phyloP scores from a whole-genome alignment of 805 yeast species.

The Metschnikowia sp. region DNA sequence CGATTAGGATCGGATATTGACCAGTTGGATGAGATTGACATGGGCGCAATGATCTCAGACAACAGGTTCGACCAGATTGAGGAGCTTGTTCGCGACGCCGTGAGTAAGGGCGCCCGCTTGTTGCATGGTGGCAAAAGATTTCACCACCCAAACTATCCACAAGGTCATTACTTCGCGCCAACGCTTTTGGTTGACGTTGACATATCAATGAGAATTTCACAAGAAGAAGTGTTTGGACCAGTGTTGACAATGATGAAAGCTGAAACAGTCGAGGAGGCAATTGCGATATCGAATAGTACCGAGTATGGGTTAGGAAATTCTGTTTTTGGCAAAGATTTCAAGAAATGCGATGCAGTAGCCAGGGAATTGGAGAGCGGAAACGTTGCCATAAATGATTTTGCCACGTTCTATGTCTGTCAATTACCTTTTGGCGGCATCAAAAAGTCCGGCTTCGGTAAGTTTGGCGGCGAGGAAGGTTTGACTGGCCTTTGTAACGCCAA shows the following conservation, averaged over 20 bases:
- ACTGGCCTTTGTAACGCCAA: conserved; percentile 86
- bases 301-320: conserved; percentile 91
- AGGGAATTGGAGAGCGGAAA: conserved; percentile 74
- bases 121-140: conserved; percentile 78
- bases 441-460: conserved; percentile 95
- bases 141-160: conserved; percentile 89
- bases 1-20: conserved; percentile 91
- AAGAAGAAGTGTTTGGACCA: conserved; percentile 94
- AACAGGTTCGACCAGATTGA: conserved; percentile 69
- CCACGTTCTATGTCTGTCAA: conserved; percentile 92
- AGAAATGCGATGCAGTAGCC: conserved; percentile 60
- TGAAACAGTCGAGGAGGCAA: conserved; percentile 58
- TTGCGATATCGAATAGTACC: conserved; percentile 75
- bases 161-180: conserved; percentile 91
- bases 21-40: conserved; percentile 83
- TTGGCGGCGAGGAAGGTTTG: conserved; percentile 97
- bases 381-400: conserved; percentile 96
- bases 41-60: conserved; percentile 93
- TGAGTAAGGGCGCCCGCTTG: conserved; percentile 73
- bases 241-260: conserved; percentile 79
- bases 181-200: conserved; percentile 83
- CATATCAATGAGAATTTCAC: conserved; percentile 70
- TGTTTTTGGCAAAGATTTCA: conserved; percentile 68
- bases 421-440: conserved; percentile 94
- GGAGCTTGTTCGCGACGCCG: conserved; percentile 67